Conservation (phyloP, 306 rosid species). For the Fagus sylvatica region DNA sequence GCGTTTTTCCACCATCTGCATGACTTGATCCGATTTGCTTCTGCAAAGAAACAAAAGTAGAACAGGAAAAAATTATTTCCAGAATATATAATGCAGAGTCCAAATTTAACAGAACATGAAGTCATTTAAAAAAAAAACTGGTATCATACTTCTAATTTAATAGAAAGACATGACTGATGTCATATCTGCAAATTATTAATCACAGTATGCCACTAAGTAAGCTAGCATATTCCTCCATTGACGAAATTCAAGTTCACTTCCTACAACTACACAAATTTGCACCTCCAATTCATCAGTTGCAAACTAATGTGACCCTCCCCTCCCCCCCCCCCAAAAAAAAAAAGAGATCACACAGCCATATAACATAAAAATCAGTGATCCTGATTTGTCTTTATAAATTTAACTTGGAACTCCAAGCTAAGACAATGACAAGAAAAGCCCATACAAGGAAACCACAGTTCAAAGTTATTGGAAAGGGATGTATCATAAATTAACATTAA, state of each 20-base stretch:
- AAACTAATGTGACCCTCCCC: background rate
- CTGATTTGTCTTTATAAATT: background rate
- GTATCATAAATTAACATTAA: background rate
- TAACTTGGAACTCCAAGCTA: background rate
- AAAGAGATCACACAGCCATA: background rate
- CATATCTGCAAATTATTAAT: background rate
- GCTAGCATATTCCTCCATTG: background rate
- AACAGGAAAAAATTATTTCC: constrained; percentile 7
- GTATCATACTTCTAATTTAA: background rate
- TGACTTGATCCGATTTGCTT: constrained; percentile 64
- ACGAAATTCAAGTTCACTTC: background rate
- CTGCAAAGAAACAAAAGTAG: constrained; percentile 42
- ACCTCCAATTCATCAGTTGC: background rate
- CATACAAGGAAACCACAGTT: background rate
- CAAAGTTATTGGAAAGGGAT: background rate
- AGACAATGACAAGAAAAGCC: background rate
- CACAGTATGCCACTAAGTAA: background rate
- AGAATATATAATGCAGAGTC: constrained; percentile 11
- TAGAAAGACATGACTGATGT: background rate
- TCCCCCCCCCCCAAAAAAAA: too few species aligned
- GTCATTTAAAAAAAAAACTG: background rate
- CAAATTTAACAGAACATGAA: background rate
- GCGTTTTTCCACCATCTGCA: constrained; percentile 66
- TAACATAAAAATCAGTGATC: background rate
- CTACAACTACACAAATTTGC: background rate